A percentile compares a stretch with the other conserved stretches of the same genome.
Conservation (phyloP, 306 rosid genomes). For the Lupinus albus region DNA sequence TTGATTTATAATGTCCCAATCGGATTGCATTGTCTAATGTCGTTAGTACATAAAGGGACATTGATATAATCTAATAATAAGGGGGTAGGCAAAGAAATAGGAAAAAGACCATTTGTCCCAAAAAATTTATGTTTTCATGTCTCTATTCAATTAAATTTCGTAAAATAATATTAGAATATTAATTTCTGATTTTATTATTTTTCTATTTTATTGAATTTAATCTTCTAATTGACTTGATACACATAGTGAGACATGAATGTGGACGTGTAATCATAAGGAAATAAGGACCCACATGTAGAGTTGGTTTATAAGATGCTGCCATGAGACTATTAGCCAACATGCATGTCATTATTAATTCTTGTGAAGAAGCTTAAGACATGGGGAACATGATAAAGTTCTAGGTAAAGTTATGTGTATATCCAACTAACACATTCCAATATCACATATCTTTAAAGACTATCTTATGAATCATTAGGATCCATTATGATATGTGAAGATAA, state of each 20-base stretch:
- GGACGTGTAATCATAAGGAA: no score
- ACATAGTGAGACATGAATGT: no score
- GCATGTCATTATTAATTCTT: slow-evolving; percentile 15
- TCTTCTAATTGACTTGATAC: no score
- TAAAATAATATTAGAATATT: no score
- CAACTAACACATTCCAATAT: slow-evolving; percentile 38
- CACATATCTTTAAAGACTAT: slow-evolving; percentile 36
- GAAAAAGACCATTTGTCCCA: no score
- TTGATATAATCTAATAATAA: slow-evolving; percentile 13
- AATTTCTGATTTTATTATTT: no score
- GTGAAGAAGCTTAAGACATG: slow-evolving; percentile 30
- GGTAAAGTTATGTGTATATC: slow-evolving; percentile 36
- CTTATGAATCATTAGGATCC: slow-evolving; percentile 21
- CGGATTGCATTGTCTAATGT: slow-evolving; percentile 28
- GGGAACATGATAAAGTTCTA: slow-evolving; percentile 41
- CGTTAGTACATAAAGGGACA: not conserved
- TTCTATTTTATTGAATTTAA: no score
- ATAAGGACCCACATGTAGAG: not conserved
- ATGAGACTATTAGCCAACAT: not conserved
- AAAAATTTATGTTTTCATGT: no score
- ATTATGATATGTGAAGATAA: slow-evolving; percentile 34
- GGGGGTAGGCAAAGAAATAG: slow-evolving; percentile 11
- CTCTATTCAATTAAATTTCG: no score
- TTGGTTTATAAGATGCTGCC: slow-evolving; percentile 25
- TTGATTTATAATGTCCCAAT: not conserved